Evolutionary conservation across 495 filamentous ascomycete genomes (phyloP), one percentile per base, ranked within the genome.

Genomic region (Elasticomyces elasticus): DNA sequence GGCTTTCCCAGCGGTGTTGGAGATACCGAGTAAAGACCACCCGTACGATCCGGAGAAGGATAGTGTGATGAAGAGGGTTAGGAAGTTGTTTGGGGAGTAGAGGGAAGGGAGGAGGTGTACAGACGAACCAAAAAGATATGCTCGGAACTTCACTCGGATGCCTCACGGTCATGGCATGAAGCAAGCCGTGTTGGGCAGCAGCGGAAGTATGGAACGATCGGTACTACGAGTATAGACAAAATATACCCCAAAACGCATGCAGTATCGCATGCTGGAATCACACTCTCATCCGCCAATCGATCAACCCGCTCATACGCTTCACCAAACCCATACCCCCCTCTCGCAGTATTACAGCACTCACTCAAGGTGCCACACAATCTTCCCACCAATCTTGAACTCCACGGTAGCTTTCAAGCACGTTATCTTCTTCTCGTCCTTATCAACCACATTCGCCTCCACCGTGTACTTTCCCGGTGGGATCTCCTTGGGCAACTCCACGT

Each of bases 21-120:
- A 99, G 72, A 97, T 97, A 52, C 94, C 94, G 26, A 94, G 89
- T 74, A 99, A 99, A 76, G 92, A 99, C 66, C 92, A 99, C 64
- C 92, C 92, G 7, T 99, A 97, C 63, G 94, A 99, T 61, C 92
- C 92, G 0, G 92, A 99, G 73, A 99, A 99, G 75, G 92, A 99
- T 70, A 97, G 89, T 66, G 92, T 99, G 31, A 66, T 97, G 69
- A 86, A 87, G 68, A 79, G 92, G 62, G 94, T 97, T 51, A 78
- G 86, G 63, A 82, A 89, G 58, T 68, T 97, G 54, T 95, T 95
- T 79, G 91, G 91, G 53, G 91, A 96, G 48, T 51, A 38, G 20
- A 24, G 19, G 25, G 19, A 23, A 17, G 42, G 19, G 42, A 7
- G 22, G 6, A 7, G 19, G 3, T 23, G 42, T 19, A 19, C 17